Conservation (phyloP, 345 rosid species). For the Citrus unshiu region DNA sequence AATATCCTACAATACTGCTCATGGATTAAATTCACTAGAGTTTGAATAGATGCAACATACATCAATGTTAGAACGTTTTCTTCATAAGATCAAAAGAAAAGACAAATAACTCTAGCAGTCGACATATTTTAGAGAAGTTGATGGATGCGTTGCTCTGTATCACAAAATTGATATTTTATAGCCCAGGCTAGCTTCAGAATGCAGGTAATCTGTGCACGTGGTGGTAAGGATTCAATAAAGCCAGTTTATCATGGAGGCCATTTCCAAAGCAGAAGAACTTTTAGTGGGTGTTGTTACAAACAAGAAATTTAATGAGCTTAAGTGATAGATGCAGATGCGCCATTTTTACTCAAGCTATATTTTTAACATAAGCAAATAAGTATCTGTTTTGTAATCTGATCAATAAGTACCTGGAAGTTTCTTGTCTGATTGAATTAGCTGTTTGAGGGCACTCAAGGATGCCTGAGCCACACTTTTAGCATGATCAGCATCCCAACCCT, state of each 20-base stretch:
- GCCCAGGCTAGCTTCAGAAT: background rate
- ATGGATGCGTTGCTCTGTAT: too few relatives aligned
- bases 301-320: background rate
- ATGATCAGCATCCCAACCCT: conserved; percentile 73
- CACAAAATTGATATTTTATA: background rate
- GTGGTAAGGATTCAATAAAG: background rate
- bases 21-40: background rate
- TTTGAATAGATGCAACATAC: background rate
- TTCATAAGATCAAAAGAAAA: background rate
- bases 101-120: background rate
- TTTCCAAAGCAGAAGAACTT: background rate
- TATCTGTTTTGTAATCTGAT: background rate
- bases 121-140: background rate
- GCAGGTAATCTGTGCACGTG: background rate
- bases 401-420: conserved; percentile 65
- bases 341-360: background rate
- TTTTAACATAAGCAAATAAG: background rate
- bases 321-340: background rate
- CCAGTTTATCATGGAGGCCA: background rate
- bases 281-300: background rate
- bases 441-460: conserved; percentile 84
- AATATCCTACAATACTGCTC: background rate
- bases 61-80: background rate
- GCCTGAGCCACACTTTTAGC: conserved; percentile 83
- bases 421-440: conserved; percentile 63